phyloP scores from a whole-genome alignment of 768 basidiomycete species.

The Agrocybe pediades region DNA sequence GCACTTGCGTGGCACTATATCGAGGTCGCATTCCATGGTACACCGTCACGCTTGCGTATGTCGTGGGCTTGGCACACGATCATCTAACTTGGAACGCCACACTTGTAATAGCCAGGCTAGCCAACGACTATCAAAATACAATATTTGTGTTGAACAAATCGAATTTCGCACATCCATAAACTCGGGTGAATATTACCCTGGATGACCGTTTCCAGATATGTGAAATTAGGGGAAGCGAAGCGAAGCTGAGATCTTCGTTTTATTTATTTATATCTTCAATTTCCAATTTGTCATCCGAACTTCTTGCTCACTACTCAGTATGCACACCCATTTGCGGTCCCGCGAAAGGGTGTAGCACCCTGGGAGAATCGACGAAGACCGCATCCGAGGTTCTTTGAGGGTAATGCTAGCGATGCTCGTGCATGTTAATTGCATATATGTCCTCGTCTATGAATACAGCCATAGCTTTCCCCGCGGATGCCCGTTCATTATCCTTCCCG shows the following conservation, averaged over 20 bases:
- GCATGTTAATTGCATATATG: slow-evolving; percentile 43
- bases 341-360: slow-evolving; percentile 44
- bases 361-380: slow-evolving; percentile 42
- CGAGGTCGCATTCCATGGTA: slow-evolving; percentile 51
- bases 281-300: too few species aligned
- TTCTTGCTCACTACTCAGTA: slow-evolving; percentile 29
- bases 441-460: slow-evolving; percentile 31
- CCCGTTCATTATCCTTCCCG: slow-evolving; percentile 40
- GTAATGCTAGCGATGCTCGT: slow-evolving; percentile 37
- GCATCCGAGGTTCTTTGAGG: slow-evolving; percentile 43
- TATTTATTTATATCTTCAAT: too few species aligned
- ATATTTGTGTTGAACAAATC: slow-evolving; percentile 37
- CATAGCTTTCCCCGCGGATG: slow-evolving; percentile 46
- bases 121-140: slow-evolving; percentile 50
- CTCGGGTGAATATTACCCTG: slow-evolving; percentile 30
- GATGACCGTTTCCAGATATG: neutral
- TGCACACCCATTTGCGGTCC: slow-evolving; percentile 52
- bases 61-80: neutral
- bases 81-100: too few species aligned
- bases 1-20: too few species aligned
- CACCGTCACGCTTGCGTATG: slow-evolving; percentile 1
- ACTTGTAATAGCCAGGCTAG: slow-evolving; percentile 41
- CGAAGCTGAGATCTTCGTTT: too few species aligned
- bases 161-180: slow-evolving; percentile 49
- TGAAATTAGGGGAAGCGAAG: too few species aligned